These are phyloP conservation scores for Pisolithus thermaeus DNA, from an alignment of 1,284 basidiomycete genomes.

Conservation along the genomic window DNA sequence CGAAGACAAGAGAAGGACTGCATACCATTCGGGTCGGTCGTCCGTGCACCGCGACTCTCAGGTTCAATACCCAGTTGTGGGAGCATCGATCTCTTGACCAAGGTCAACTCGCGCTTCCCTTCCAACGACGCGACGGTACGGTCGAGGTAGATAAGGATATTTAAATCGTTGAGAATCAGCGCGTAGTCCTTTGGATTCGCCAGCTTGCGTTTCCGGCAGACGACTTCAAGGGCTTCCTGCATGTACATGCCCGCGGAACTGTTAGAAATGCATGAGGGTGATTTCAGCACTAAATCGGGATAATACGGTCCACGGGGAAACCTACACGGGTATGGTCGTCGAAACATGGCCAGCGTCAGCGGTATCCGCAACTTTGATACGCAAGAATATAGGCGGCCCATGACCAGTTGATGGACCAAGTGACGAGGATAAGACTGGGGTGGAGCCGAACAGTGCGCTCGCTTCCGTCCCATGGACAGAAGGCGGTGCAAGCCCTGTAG, in stretches of 20 bases:
- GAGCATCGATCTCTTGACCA: slow-evolving; percentile 78
- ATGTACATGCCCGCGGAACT: slow-evolving; percentile 95
- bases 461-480: slow-evolving; percentile 17
- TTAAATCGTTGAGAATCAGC: slow-evolving; percentile 69
- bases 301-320: slow-evolving; percentile 7
- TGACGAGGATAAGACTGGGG: slow-evolving; percentile 52
- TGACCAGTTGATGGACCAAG: slow-evolving; percentile 61
- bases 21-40: slow-evolving; percentile 88
- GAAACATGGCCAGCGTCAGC: slow-evolving; percentile 78
- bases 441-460: slow-evolving; percentile 36
- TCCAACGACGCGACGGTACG: slow-evolving; percentile 92
- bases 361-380: slow-evolving; percentile 72
- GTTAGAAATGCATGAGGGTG: slow-evolving; percentile 2
- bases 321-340: slow-evolving; percentile 85
- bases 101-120: slow-evolving; percentile 77
- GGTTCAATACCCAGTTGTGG: slow-evolving; percentile 63
- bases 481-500: slow-evolving; percentile 20
- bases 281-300: background rate
- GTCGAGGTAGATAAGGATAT: slow-evolving; percentile 87
- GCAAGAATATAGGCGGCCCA: slow-evolving; percentile 75
- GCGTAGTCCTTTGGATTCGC: slow-evolving; percentile 79
- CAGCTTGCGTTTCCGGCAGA: slow-evolving; percentile 73
- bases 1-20: slow-evolving; percentile 5
- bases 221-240: slow-evolving; percentile 87
- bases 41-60: slow-evolving; percentile 51